phyloP scores from a whole-genome alignment of 257 asterid species.

The Avicennia marina region DNA sequence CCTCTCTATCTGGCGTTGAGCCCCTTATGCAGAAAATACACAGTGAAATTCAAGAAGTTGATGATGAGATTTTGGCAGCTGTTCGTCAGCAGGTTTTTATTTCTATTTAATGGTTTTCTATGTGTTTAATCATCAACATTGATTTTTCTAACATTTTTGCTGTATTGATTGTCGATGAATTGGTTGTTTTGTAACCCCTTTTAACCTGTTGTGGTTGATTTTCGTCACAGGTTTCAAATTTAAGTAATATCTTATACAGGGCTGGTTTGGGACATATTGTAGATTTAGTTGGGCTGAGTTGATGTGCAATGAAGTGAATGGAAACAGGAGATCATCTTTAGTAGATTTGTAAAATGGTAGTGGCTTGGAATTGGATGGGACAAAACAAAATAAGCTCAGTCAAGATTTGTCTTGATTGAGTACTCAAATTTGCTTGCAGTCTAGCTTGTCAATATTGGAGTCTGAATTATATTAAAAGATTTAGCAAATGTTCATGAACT shows the following conservation, averaged over 20 bases:
- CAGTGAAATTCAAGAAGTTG: slow-evolving; percentile 9
- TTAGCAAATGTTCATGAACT: no score
- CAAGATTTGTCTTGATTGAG: not conserved
- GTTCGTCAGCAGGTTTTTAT: slow-evolving; percentile 15
- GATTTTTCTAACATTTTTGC: not conserved
- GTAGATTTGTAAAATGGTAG: not conserved
- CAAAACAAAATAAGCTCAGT: not conserved
- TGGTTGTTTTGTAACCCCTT: slow-evolving; percentile 1
- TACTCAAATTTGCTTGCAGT: slow-evolving; percentile 2
- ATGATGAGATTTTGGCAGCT: slow-evolving; percentile 15
- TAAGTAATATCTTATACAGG: not conserved
- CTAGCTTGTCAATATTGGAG: slow-evolving; percentile 1
- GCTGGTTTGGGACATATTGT: slow-evolving; percentile 8
- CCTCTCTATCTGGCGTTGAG: slow-evolving; percentile 80
- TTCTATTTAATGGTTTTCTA: not conserved
- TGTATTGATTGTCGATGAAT: slow-evolving; percentile 4
- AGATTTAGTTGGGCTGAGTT: slow-evolving; percentile 6
- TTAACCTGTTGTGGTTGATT: slow-evolving; percentile 5
- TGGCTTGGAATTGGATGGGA: slow-evolving; percentile 7
- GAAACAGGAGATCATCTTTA: slow-evolving; percentile 7
- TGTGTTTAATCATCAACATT: not conserved
- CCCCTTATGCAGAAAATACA: slow-evolving; percentile 17
- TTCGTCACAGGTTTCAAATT: slow-evolving; percentile 6
- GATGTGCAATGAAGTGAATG: slow-evolving; percentile 1
- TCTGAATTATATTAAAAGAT: not conserved